Base-by-base conservation (phyloP, 164 flowering plant species). In the Macadamia integrifolia region DNA sequence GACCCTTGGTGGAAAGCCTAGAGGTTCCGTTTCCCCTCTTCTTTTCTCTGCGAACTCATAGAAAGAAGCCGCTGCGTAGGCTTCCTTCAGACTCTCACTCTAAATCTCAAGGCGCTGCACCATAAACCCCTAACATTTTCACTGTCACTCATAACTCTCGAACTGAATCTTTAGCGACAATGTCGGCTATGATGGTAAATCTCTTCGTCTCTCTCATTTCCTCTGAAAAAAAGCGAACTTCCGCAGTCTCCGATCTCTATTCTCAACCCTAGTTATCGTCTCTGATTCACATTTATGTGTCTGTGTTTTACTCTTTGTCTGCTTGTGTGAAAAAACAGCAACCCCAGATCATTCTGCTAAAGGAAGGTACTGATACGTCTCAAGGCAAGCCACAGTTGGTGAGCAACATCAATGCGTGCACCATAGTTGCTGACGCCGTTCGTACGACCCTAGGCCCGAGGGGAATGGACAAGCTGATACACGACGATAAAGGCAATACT, bases 401-500 rank as follows among this genome's bases (percentile, higher is more conserved):
- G 15, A 91, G 98, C 83, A 95, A 95, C 85, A 95, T 95, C 67
- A 95, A 89, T 67, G 99, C 99, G 1, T 91, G 96, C 80, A 84
- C 83, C 9, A 87, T 81, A 7, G 91, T 95, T 50, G 94, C 92
- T 2, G 98, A 92, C 67, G 83, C 77, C 9, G 94, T 92, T 3
- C 75, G 99, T 1, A 83, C 96, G 15, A 95, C 99, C 6, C 86
- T 95, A 3, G 99, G 99, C 0, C 99, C 99, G 0, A 74, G 98
- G 62, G 98, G 99, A 6, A 95, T 92, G 99, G 99, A 95, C 80
- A 95, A 95, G 81, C 80, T 95, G 67, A 92, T 95, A 79, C 97
- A 95, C 66, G 99, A 95, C 75, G 93, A 89, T 32, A 95, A 89
- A 76, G 99, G 99, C 2, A 78, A 73, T 55, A 91, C 96, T 65